Evolutionary conservation across 2,329 filamentous ascomycete genomes (phyloP).

Genomic region (Stachybotrys chartarum): DNA sequence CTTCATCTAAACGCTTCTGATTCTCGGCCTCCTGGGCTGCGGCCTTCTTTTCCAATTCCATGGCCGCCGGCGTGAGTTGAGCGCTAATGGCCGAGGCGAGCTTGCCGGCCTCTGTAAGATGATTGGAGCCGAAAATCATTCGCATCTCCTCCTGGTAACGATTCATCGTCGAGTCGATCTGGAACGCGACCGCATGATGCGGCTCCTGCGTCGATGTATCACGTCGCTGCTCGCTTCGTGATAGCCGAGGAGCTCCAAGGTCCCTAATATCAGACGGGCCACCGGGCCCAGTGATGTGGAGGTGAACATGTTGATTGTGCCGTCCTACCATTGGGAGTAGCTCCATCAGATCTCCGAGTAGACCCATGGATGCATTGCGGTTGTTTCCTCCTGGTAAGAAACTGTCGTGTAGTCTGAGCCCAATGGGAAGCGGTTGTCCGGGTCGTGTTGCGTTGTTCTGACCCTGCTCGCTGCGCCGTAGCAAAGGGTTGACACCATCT

Average conservation of each 20-base stretch:
- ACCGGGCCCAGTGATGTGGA: constrained; percentile 48
- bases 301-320: constrained; percentile 45
- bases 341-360: constrained; percentile 50
- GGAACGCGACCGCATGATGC: constrained; percentile 69
- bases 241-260: constrained; percentile 30
- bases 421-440: constrained; percentile 44
- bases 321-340: constrained; percentile 40
- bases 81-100: constrained; percentile 64
- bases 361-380: constrained; percentile 44
- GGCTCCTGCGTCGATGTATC: constrained; percentile 50
- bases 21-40: constrained; percentile 52
- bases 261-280: constrained; percentile 46
- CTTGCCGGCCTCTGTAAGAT: constrained; percentile 58
- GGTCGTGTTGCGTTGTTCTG: constrained; percentile 42
- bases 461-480: constrained; percentile 53
- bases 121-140: constrained; percentile 68
- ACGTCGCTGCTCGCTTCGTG: constrained; percentile 40
- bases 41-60: constrained; percentile 69
- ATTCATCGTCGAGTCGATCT: constrained; percentile 59
- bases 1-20: constrained; percentile 44
- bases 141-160: constrained; percentile 89
- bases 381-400: constrained; percentile 22
- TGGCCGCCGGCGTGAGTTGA: constrained; percentile 72
- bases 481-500: constrained; percentile 79
- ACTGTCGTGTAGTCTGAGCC: constrained; percentile 31